These are phyloP conservation scores for Pestalotiopsis sp. DNA, from an alignment of 2,329 filamentous ascomycete species.

Conservation along the genomic window DNA sequence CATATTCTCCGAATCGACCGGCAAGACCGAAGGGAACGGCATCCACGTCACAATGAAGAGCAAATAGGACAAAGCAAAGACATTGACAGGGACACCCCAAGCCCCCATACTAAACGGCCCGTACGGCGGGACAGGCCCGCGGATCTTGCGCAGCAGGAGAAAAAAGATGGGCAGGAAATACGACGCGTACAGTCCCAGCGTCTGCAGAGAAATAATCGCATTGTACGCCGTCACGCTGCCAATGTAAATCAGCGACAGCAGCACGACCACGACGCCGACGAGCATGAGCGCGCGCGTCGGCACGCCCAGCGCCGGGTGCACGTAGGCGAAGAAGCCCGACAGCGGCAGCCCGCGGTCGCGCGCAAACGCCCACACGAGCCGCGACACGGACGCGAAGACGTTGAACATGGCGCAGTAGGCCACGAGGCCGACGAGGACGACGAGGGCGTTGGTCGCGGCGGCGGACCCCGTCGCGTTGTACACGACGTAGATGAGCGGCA, in stretches of 20 bases:
- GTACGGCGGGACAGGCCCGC: background rate
- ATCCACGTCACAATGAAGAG: background rate
- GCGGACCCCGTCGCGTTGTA: background rate
- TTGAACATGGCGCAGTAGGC: slow-evolving; percentile 1
- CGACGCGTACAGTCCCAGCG: background rate
- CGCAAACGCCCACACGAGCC: background rate
- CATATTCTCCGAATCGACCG: background rate
- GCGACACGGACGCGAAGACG: slow-evolving; percentile 7
- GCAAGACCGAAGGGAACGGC: background rate
- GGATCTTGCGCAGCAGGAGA: background rate
- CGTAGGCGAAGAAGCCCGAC: slow-evolving; percentile 51
- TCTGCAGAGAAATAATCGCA: background rate
- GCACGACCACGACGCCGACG: background rate
- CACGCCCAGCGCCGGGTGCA: background rate
- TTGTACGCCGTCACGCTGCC: slow-evolving; percentile 3
- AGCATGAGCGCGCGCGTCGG: slow-evolving; percentile 2
- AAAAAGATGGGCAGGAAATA: slow-evolving; percentile 3
- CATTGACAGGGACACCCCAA: background rate
- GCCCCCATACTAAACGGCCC: background rate
- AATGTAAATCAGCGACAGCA: slow-evolving; percentile 1
- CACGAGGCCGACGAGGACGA: background rate
- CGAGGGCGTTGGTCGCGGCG: background rate
- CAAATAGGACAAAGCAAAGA: background rate
- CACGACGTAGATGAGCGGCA: background rate
- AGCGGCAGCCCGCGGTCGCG: slow-evolving; percentile 10